Evolutionary conservation across 139 green algal genomes (phyloP).

Genomic region (Volvox reticuliferus): DNA sequence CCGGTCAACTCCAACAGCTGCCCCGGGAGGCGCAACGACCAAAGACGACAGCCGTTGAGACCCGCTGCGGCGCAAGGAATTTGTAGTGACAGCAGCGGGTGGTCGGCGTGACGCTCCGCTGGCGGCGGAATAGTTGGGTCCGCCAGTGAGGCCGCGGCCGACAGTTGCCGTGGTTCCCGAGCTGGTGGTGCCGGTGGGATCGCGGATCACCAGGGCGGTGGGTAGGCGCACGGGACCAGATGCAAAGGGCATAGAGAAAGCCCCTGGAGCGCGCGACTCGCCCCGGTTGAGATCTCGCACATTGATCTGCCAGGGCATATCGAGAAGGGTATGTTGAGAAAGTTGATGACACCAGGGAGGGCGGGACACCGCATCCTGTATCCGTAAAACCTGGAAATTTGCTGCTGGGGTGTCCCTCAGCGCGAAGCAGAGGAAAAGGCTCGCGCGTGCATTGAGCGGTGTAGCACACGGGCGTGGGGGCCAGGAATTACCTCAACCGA

Average conservation of each 20-base stretch:
- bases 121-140: background rate
- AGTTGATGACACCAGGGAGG: too few relatives aligned
- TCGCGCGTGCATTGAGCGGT: too few relatives aligned
- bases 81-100: background rate
- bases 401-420: too few relatives aligned
- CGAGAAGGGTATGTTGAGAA: too few relatives aligned
- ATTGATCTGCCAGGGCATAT: conserved; percentile 14
- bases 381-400: too few relatives aligned
- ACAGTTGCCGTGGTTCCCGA: background rate
- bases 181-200: background rate
- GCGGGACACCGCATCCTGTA: too few relatives aligned
- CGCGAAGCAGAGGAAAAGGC: too few relatives aligned
- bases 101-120: background rate
- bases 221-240: background rate
- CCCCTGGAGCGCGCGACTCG: conserved; percentile 8
- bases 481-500: too few relatives aligned
- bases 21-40: background rate
- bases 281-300: conserved; percentile 1
- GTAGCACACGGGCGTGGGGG: too few relatives aligned
- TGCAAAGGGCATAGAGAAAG: background rate
- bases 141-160: background rate
- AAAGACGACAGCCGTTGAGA: background rate
- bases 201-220: conserved; percentile 27
- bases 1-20: background rate
- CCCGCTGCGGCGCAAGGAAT: background rate